phyloP scores from a whole-genome alignment of 2,329 filamentous ascomycete genomes.

The Xylaria multiplex region DNA sequence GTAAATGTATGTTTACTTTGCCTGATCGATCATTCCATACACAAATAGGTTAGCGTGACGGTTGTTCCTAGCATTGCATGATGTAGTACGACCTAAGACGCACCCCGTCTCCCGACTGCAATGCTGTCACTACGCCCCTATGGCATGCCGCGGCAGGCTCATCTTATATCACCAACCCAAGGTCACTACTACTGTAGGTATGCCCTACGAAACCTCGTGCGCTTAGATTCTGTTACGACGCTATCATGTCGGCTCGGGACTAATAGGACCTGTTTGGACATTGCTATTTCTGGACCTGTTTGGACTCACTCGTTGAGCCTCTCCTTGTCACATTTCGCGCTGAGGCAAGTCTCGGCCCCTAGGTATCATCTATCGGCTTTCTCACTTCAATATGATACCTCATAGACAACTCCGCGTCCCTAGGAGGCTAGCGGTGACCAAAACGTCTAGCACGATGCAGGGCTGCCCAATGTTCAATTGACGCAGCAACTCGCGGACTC shows the following conservation, averaged over 20 bases:
- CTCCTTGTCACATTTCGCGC: neutral
- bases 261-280: neutral
- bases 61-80: slow-evolving; percentile 21
- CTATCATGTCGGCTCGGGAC: neutral
- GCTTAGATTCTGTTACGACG: neutral
- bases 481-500: neutral
- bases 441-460: slow-evolving; percentile 13
- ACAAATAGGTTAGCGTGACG: neutral
- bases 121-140: neutral
- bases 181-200: slow-evolving; percentile 5
- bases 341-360: neutral
- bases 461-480: slow-evolving; percentile 25
- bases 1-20: neutral
- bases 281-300: neutral
- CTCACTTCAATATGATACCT: neutral
- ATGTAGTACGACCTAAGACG: slow-evolving; percentile 24
- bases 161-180: slow-evolving; percentile 7
- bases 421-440: neutral
- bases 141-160: slow-evolving; percentile 22
- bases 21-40: neutral
- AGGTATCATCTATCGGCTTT: neutral
- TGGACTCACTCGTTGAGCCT: neutral
- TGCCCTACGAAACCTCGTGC: slow-evolving; percentile 16
- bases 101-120: slow-evolving; percentile 1
- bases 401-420: neutral